phyloP scores from a whole-genome alignment of 1,284 basidiomycete species.

The Takashimella koratensis region DNA sequence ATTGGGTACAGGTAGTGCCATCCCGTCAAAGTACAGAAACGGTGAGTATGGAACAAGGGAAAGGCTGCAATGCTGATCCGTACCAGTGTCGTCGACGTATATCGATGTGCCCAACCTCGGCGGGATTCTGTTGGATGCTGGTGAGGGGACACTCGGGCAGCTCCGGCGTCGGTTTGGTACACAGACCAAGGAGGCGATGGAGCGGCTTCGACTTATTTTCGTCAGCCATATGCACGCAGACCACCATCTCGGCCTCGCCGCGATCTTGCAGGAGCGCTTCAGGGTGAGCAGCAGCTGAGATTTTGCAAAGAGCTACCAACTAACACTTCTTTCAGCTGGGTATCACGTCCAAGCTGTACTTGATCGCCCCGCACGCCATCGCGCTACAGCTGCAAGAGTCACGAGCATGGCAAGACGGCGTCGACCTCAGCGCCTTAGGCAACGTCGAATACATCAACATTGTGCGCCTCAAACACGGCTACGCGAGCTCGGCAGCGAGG shows the following conservation, averaged over 20 bases:
- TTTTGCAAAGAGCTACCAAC: constrained; percentile 58
- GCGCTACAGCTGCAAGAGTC: constrained; percentile 50
- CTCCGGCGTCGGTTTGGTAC: constrained; percentile 72
- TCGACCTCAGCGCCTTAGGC: constrained; percentile 28
- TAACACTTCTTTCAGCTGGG: constrained; percentile 40
- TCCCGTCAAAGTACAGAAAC: constrained; percentile 80
- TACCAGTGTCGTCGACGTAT: constrained; percentile 68
- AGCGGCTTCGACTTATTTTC: constrained; percentile 74
- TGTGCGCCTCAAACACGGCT: constrained; percentile 13
- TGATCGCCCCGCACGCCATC: constrained; percentile 56
- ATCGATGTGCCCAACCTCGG: constrained; percentile 65
- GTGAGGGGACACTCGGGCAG: constrained; percentile 90
- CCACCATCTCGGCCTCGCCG: constrained; percentile 80
- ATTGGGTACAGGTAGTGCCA: constrained; percentile 82
- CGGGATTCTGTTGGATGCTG: constrained; percentile 77
- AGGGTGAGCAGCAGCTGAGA: constrained; percentile 53
- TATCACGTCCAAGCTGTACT: constrained; percentile 54
- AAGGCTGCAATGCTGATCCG: neutral
- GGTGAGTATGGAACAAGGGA: constrained; percentile 52
- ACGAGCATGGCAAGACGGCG: constrained; percentile 29
- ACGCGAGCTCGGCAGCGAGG: neutral
- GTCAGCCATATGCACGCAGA: constrained; percentile 90
- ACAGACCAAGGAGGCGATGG: constrained; percentile 55
- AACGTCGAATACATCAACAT: constrained; percentile 40
- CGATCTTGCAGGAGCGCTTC: constrained; percentile 68